A percentile compares a stretch with the other conserved stretches of the same genome.
Conservation (phyloP, 805 yeast species). For the Candida fluviatilis region DNA sequence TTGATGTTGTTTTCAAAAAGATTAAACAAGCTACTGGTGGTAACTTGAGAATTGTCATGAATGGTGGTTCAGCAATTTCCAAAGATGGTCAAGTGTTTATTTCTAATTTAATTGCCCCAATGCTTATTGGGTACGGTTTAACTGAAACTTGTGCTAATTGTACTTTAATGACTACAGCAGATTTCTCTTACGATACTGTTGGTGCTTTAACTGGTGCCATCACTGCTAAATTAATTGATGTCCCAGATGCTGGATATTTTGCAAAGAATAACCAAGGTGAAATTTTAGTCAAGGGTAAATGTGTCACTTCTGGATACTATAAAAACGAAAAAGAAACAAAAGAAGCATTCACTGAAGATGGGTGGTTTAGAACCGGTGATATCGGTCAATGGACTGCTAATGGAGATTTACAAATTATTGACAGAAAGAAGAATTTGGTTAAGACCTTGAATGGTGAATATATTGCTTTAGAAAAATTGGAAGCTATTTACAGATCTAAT, state of each 20-base stretch:
- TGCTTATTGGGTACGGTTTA: slow-evolving; percentile 93
- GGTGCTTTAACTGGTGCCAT: slow-evolving; percentile 83
- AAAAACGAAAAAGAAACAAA: slow-evolving; percentile 78
- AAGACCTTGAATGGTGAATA: slow-evolving; percentile 97
- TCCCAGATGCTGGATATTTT: slow-evolving; percentile 83
- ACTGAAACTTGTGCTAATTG: slow-evolving; percentile 95
- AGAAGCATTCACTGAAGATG: slow-evolving; percentile 70
- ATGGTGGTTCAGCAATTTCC: slow-evolving; percentile 93
- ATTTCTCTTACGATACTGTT: slow-evolving; percentile 68
- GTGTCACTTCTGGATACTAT: slow-evolving; percentile 74
- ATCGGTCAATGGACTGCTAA: slow-evolving; percentile 86
- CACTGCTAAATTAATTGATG: slow-evolving; percentile 87
- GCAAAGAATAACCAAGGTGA: slow-evolving; percentile 95
- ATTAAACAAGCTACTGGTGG: slow-evolving; percentile 97
- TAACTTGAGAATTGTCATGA: slow-evolving; percentile 61
- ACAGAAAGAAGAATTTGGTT: slow-evolving; percentile 92
- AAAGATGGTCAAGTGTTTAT: slow-evolving; percentile 78
- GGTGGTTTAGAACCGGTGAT: slow-evolving; percentile 97
- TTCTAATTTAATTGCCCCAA: slow-evolving; percentile 70
- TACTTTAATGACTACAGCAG: slow-evolving; percentile 58
- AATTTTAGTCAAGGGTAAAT: slow-evolving; percentile 70
- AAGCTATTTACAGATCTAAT: slow-evolving; percentile 84
- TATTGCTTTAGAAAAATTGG: slow-evolving; percentile 93
- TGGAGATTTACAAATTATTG: slow-evolving; percentile 82
- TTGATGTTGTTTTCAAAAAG: slow-evolving; percentile 82